Base-by-base conservation (phyloP, 768 basidiomycete genomes). In the Russula compacta region DNA sequence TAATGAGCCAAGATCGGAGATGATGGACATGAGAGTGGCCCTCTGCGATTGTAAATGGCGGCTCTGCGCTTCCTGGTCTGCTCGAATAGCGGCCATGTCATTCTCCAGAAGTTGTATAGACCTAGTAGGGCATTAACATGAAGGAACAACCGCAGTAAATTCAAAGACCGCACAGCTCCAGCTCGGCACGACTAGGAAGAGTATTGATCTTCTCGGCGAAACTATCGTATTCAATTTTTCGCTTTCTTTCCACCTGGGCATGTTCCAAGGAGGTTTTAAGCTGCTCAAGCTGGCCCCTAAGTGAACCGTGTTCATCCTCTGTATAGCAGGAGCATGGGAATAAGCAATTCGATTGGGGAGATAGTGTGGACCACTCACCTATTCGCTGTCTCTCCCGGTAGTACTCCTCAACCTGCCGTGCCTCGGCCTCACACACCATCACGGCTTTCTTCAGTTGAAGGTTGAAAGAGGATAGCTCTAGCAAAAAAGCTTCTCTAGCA, bases 151-250 rank as follows among this genome's bases (percentile, higher is more conserved):
- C 54, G 32, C 36, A 33, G 56, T 24, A 61, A 8, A 56, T 53
- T 21, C 2, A 38, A 12, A 40, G n/a, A 29, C 80, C 86, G 67
- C 68, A 93, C 91, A 78, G 79, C 69, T 87, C 83, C 15, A 92
- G 77, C 67, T 92, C 92, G 9, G 86, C 84, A 56, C 91, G 78
- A 64, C 78, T 84, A 4, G 90, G 89, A 3, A 92, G 73, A 17
- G 82, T 81, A 67, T 91, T 89, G 51, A 92, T 83, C 70, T 85
- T 90, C 73, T 92, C 92, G 3, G 92, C 82, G 42, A 93, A 81
- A 49, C 80, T 75, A 75, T 93, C 91, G 69, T 93, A 93, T 68
- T 93, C 91, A 66, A 92, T 90, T 75, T 91, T 93, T 57, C 85
- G 80, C 61, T 77, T 78, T 50, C 91, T 82, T 58, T 84, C 75